phyloP scores from a whole-genome alignment of 2,329 filamentous ascomycete genomes.

The Aphanocladium album region DNA sequence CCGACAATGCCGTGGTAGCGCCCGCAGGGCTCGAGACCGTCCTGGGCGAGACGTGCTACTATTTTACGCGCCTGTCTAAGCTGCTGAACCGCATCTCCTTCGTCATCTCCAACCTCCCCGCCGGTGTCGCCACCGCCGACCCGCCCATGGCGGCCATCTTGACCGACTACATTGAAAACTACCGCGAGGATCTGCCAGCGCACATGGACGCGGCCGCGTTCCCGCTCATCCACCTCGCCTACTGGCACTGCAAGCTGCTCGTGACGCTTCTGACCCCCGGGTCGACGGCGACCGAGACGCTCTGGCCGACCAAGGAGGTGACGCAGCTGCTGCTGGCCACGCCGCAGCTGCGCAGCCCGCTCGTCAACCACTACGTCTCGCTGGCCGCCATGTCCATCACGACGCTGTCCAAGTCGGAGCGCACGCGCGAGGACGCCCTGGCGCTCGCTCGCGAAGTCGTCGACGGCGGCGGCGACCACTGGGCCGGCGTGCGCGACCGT shows the following conservation, averaged over 20 bases:
- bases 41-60: conserved; percentile 59
- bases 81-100: conserved; percentile 42
- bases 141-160: conserved; percentile 29
- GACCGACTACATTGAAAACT: conserved; percentile 49
- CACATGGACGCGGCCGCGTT: conserved; percentile 47
- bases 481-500: conserved; percentile 52
- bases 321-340: conserved; percentile 53
- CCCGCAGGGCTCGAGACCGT: conserved; percentile 53
- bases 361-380: conserved; percentile 62
- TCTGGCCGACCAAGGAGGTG: conserved; percentile 56
- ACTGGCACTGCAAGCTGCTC: conserved; percentile 65
- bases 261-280: conserved; percentile 55
- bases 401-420: conserved; percentile 51
- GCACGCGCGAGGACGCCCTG: conserved; percentile 52
- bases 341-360: conserved; percentile 51
- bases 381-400: conserved; percentile 57
- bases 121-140: conserved; percentile 31
- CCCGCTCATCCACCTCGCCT: conserved; percentile 59
- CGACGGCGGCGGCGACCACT: conserved; percentile 46
- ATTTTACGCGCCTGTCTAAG: conserved; percentile 57
- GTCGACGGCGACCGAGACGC: conserved; percentile 50
- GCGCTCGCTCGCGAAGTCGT: conserved; percentile 51
- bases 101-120: conserved; percentile 32
- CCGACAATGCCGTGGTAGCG: conserved; percentile 56
- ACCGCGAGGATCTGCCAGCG: conserved; percentile 58